phyloP scores from a whole-genome alignment of 176 grass and related monocot species.

The Lolium perenne region DNA sequence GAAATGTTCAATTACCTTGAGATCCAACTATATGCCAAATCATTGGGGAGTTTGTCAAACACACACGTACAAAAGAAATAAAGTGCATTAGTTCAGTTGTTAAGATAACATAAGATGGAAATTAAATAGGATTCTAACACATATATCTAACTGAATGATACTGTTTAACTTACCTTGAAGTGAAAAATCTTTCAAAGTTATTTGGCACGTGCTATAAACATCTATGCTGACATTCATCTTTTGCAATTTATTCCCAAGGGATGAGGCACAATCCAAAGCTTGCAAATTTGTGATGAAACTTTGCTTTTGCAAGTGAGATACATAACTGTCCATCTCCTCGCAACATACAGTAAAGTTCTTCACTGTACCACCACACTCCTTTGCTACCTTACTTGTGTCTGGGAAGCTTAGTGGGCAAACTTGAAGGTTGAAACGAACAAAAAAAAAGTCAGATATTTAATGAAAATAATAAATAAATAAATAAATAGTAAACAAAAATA shows the following conservation, averaged over 20 bases:
- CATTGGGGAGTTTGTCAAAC: slow-evolving; percentile 36
- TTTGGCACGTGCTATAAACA: slow-evolving; percentile 82
- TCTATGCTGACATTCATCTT: slow-evolving; percentile 84
- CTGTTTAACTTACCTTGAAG: slow-evolving; percentile 77
- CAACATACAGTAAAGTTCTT: slow-evolving; percentile 77
- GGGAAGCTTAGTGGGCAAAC: slow-evolving; percentile 91
- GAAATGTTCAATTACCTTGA: slow-evolving; percentile 70
- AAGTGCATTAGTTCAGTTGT: slow-evolving; percentile 44
- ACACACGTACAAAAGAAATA: slow-evolving; percentile 40
- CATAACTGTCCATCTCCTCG: slow-evolving; percentile 74
- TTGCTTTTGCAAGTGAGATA: slow-evolving; percentile 97
- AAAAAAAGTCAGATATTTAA: slow-evolving; percentile 24
- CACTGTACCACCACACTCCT: slow-evolving; percentile 65
- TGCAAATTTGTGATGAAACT: slow-evolving; percentile 99
- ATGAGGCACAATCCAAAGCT: slow-evolving; percentile 87
- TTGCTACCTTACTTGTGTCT: slow-evolving; percentile 79
- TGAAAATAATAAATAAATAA: neutral
- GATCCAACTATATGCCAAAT: slow-evolving; percentile 76
- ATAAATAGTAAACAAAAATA: neutral
- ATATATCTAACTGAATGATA: slow-evolving; percentile 36
- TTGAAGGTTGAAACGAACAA: slow-evolving; percentile 45
- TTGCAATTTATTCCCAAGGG: slow-evolving; percentile 81
- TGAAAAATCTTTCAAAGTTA: slow-evolving; percentile 98
- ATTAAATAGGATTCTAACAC: neutral
- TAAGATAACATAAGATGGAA: slow-evolving; percentile 24